phyloP scores from a whole-genome alignment of 805 yeast species.

The Lachancea sp. region DNA sequence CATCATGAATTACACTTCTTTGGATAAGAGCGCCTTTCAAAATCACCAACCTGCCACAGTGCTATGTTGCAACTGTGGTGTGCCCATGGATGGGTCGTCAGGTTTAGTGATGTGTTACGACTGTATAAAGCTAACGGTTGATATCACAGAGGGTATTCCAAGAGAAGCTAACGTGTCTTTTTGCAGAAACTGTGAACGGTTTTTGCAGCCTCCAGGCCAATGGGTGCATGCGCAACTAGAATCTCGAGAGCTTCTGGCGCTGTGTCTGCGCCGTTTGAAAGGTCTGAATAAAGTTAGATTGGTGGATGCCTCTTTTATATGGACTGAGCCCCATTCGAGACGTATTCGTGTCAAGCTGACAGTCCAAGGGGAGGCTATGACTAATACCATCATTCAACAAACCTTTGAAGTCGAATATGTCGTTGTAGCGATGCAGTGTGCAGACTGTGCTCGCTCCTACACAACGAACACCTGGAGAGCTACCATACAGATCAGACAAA shows the following conservation, averaged over 20 bases:
- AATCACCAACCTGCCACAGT: conserved; percentile 63
- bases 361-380: conserved; percentile 94
- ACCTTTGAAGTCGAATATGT: conserved; percentile 89
- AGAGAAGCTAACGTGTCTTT: conserved; percentile 90
- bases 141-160: conserved; percentile 90
- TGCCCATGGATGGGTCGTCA: conserved; percentile 91
- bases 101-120: conserved; percentile 96
- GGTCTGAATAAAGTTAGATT: conserved; percentile 82
- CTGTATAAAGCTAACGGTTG: conserved; percentile 89
- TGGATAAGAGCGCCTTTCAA: conserved; percentile 33
- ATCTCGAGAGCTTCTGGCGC: conserved; percentile 85
- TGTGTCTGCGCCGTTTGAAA: conserved; percentile 79
- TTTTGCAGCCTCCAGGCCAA: conserved; percentile 87
- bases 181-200: conserved; percentile 96
- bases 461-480: conserved; percentile 99
- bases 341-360: conserved; percentile 86
- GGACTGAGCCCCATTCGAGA: conserved; percentile 99
- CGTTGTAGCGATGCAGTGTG: conserved; percentile 94
- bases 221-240: conserved; percentile 91
- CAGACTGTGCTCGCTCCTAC: conserved; percentile 96
- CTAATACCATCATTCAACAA: conserved; percentile 88
- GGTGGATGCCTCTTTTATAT: conserved; percentile 88
- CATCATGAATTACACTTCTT: conserved; percentile 34
- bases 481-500: conserved; percentile 93
- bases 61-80: conserved; percentile 97